phyloP scores from a whole-genome alignment of 1,284 basidiomycete genomes.

The Trichosporon sp. region DNA sequence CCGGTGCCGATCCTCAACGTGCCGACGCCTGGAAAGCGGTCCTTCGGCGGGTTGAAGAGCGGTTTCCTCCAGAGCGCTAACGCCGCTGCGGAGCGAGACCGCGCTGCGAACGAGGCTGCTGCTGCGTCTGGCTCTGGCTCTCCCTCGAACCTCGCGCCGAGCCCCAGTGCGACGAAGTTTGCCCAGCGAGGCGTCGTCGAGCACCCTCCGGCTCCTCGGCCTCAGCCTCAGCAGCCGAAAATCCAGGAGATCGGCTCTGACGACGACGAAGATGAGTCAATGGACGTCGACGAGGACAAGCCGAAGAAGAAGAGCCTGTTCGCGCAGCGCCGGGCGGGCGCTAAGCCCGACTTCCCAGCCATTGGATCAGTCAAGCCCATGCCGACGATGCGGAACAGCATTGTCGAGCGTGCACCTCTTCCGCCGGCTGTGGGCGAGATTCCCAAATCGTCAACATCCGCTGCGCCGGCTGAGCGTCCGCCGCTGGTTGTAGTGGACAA shows the following conservation, averaged over 20 bases:
- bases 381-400: slow-evolving; percentile 25
- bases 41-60: slow-evolving; percentile 36
- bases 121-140: not conserved
- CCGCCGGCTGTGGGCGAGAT: not conserved
- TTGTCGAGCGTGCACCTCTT: slow-evolving; percentile 26
- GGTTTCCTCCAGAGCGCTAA: slow-evolving; percentile 28
- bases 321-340: slow-evolving; percentile 17
- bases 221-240: not conserved
- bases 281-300: slow-evolving; percentile 8
- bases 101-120: not conserved
- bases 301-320: slow-evolving; percentile 37
- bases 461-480: not conserved
- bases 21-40: slow-evolving; percentile 25
- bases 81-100: not conserved
- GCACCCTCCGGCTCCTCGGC: not conserved
- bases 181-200: not conserved
- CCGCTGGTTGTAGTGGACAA: slow-evolving; percentile 12
- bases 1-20: slow-evolving; percentile 31
- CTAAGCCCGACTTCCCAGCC: slow-evolving; percentile 16
- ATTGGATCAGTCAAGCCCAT: slow-evolving; percentile 26
- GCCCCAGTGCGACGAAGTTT: not conserved
- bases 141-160: slow-evolving; percentile 1
- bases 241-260: not conserved
- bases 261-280: not conserved
- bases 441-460: not conserved